Percentiles rank a stretch among this genome's conserved stretches.
phyloP scores from a whole-genome alignment of 176 grass and related monocot species.

The Musa beccarii region DNA sequence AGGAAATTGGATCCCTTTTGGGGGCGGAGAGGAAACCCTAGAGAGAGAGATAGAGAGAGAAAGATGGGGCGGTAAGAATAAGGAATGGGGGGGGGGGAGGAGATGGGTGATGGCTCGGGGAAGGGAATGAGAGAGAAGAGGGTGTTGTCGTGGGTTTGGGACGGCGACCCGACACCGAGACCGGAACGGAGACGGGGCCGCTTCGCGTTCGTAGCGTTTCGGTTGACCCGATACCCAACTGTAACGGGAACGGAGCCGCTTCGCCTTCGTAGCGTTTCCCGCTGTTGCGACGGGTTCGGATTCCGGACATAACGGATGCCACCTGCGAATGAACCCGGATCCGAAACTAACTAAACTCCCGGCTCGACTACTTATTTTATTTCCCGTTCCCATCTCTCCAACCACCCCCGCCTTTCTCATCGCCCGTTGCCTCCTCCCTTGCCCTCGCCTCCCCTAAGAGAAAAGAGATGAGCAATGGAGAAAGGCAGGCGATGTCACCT shows the following conservation, averaged over 20 bases:
- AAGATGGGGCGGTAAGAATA: conserved; percentile 1
- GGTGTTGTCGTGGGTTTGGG: conserved; percentile 9
- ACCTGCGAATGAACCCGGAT: no score
- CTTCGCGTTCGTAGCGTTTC: not conserved
- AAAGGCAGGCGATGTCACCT: no score
- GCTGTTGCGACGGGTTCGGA: no score
- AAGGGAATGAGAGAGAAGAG: not conserved
- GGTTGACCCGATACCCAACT: no score
- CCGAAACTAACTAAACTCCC: no score
- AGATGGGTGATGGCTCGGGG: conserved; percentile 4
- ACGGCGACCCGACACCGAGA: conserved; percentile 12
- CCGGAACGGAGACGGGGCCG: not conserved
- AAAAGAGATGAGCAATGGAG: no score
- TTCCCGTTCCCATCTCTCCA: no score
- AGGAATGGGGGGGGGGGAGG: not conserved
- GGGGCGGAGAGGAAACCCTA: conserved; percentile 28
- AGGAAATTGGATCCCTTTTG: not conserved
- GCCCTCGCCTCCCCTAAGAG: no score
- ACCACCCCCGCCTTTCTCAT: no score
- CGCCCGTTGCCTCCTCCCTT: no score
- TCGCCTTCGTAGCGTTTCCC: not conserved
- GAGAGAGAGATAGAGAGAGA: conserved; percentile 7
- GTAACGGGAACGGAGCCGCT: not conserved
- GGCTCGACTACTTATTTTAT: no score
- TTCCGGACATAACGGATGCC: no score